Conservation (phyloP, 495 filamentous ascomycete genomes). For the Talaromyces liani region DNA sequence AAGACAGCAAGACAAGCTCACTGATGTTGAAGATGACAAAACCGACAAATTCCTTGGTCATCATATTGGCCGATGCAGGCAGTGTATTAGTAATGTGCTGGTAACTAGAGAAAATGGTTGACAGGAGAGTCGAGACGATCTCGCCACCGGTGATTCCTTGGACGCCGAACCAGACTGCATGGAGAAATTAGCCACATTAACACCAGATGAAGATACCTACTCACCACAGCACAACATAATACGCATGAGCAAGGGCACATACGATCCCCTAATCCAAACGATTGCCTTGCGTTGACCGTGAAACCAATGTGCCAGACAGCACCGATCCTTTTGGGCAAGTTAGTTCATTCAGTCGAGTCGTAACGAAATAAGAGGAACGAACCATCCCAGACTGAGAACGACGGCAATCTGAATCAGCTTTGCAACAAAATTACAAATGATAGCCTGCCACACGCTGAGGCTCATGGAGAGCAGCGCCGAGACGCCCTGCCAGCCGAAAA, state of each 20-base stretch:
- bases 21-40: conserved; percentile 18
- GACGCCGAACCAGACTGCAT: conserved; percentile 10
- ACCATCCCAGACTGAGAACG: conserved; percentile 5
- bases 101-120: conserved; percentile 23
- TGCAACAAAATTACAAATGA: conserved; percentile 17
- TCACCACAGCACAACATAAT: conserved; percentile 5
- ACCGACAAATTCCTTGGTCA: conserved; percentile 20
- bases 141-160: conserved; percentile 19
- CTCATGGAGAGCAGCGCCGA: conserved; percentile 15
- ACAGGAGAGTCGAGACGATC: conserved; percentile 18
- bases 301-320: conserved; percentile 17
- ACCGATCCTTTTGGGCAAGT: conserved; percentile 8
- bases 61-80: conserved; percentile 19
- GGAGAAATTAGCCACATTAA: too few relatives aligned
- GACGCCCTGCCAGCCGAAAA: background rate
- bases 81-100: conserved; percentile 23
- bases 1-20: background rate
- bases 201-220: background rate
- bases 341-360: background rate
- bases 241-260: conserved; percentile 9
- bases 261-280: conserved; percentile 11
- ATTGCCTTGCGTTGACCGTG: conserved; percentile 14
- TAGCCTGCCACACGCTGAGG: conserved; percentile 13
- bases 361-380: background rate
- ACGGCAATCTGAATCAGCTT: conserved; percentile 12